These are phyloP conservation scores for Phytophthora sp. DNA, from an alignment of 352 stramenopile species.

Conservation along the genomic window DNA sequence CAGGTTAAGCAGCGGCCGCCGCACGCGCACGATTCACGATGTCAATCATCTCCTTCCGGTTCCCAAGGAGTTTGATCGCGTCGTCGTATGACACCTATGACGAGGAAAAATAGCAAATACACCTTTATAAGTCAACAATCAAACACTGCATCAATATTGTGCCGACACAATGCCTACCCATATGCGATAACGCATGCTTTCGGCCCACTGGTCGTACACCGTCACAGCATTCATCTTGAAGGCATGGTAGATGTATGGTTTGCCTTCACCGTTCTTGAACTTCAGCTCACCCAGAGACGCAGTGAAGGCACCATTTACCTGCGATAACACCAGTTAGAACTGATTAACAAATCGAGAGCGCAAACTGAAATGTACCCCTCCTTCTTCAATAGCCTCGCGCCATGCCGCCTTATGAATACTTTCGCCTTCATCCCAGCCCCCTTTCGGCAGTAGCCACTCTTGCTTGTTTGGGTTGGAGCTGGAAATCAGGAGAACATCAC, in stretches of 20 bases:
- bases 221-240: neutral
- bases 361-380: neutral
- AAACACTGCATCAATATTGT: neutral
- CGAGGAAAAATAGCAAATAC: too few relatives aligned
- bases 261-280: neutral
- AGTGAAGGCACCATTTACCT: neutral
- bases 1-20: neutral
- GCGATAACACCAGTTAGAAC: neutral
- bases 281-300: neutral
- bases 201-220: neutral
- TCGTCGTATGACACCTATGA: neutral
- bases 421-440: neutral
- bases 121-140: too few relatives aligned
- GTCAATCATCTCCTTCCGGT: neutral
- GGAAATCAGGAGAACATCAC: neutral
- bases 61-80: neutral
- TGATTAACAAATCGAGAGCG: neutral
- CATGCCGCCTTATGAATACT: neutral
- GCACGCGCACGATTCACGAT: neutral
- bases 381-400: constrained; percentile 1
- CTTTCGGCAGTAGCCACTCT: neutral
- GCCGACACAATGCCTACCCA: neutral
- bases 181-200: neutral
- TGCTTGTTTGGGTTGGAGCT: constrained; percentile 1
- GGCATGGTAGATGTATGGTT: neutral